Base-by-base conservation (phyloP, 2,329 filamentous ascomycete species). In the Exophiala sp. region DNA sequence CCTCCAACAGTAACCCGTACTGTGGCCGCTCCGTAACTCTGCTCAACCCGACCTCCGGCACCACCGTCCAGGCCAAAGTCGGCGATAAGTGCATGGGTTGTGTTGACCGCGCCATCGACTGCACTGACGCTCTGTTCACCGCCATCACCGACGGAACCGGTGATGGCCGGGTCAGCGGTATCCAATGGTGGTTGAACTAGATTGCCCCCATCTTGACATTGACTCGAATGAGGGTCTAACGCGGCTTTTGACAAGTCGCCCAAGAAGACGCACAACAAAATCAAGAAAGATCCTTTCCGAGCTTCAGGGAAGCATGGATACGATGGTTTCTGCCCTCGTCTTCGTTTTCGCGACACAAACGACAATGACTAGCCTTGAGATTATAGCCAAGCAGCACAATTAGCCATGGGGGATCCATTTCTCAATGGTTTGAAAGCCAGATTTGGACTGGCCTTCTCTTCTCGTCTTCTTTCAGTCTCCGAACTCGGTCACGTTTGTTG, bases 31-130 rank as follows among this genome's bases (percentile, higher is more conserved):
- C 70, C 42, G 77, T 90, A 63, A 81, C 76, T 58, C 80, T 89
- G 70, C 73, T 72, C 64, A 73, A 76, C 43, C 55, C 57, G 2
- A 47, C 46, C 21, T 50, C 47, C 14, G 85, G 85, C 65, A 77
- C 78, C 65, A 75, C 74, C 1, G 65, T 72, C 59, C 72, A 66
- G 2, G 86, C 80, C 54, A 76, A 61, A 2, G 79, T 90, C 54
- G 77, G 76, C 45, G 87, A 93, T 73, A 88, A 86, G 72, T 93
- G 87, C 74, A 78, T 79, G 69, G 82, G 83, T 60, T 93, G 87
- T 66, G 63, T 67, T 21, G 56, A 46, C 21, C 35, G 55, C 14
- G 44, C 54, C 18, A 61, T 65, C 41, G 63, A 65, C 40, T 56
- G 61, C 48, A 64, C 63, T 11, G 55, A 65, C 39, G 49, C 46